A percentile compares a stretch with the other conserved stretches of the same genome.
These are phyloP conservation scores for Jacaranda copaia DNA, from an alignment of 257 asterid genomes.

Conservation along the genomic window DNA sequence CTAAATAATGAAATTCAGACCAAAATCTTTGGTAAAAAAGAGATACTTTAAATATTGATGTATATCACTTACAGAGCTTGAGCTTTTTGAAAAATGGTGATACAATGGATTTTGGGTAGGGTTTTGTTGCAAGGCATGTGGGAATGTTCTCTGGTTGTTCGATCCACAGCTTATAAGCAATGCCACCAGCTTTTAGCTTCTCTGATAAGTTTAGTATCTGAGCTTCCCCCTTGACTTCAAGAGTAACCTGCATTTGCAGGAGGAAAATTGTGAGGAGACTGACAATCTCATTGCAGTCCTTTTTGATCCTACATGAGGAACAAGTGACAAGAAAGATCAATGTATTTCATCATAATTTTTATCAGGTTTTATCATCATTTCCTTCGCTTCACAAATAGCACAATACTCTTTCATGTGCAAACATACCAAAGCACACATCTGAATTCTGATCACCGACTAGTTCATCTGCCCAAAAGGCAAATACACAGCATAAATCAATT, in stretches of 20 bases:
- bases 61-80: slow-evolving; percentile 84
- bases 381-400: neutral
- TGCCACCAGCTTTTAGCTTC: slow-evolving; percentile 69
- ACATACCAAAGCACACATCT: neutral
- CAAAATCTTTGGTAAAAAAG: slow-evolving; percentile 3
- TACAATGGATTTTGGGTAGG: slow-evolving; percentile 83
- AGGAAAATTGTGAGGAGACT: slow-evolving; percentile 5
- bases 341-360: neutral
- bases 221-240: slow-evolving; percentile 91
- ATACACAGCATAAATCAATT: neutral
- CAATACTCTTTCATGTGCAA: neutral
- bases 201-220: slow-evolving; percentile 77
- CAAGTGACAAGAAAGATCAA: neutral
- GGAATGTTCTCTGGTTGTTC: slow-evolving; percentile 94
- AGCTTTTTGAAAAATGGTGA: slow-evolving; percentile 84
- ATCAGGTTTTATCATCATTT: neutral
- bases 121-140: slow-evolving; percentile 92
- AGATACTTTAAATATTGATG: slow-evolving; percentile 14
- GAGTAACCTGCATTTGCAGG: slow-evolving; percentile 68
- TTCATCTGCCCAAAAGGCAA: neutral
- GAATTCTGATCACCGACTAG: neutral
- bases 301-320: neutral
- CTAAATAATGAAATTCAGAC: neutral
- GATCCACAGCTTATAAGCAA: slow-evolving; percentile 89
- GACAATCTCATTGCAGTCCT: neutral